Base-by-base conservation (phyloP, 306 rosid species). In the Gynostemma pentaphyllum region DNA sequence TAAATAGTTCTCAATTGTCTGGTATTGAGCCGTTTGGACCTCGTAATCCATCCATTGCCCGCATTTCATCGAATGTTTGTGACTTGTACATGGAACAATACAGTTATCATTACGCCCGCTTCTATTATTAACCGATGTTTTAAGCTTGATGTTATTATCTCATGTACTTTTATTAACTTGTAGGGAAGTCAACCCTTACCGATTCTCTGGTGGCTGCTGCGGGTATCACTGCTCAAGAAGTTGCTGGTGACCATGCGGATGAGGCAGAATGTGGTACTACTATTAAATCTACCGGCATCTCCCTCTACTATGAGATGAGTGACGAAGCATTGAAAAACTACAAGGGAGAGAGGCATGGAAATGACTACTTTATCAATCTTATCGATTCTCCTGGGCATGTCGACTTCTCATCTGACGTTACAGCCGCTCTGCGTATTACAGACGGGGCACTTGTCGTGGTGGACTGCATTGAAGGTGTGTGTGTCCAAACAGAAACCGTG, bases 261-360 rank as follows among this genome's bases (percentile, higher is more conserved):
- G 97, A 91, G 84, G 97, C 97, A 24, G 96, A 87, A 70, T 89
- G 97, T 70, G 97, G 97, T 67, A 87, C 87, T 22, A 91, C 97
- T 12, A 91, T 91, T 1, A 91, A 91, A 71, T 91, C 96, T 0
- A 91, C 97, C 0, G 97, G 96, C 28, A 91, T 91, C 73, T 91
- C 97, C 10, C 97, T 91, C 53, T 91, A 91, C 75, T 91, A 91
- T 26, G 85, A 85, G 79, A 91, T 91, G 95, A 5, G 50, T 11
- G 89, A 77, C 12, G 89, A 68, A 0, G 0, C 89, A 11, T 74
- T 91, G 70, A 72, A 80, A 72, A 75, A 32, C 13, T 91, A 11
- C 30, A 83, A 85, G 75, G 96, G 96, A 44, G 95, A 87, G 45
- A 74, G 91, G 2, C 15, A 79, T 0, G 96, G 97, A 56, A 91